Conservation (phyloP, 345 rosid species). For the Psidium friedrichsthalianum region DNA sequence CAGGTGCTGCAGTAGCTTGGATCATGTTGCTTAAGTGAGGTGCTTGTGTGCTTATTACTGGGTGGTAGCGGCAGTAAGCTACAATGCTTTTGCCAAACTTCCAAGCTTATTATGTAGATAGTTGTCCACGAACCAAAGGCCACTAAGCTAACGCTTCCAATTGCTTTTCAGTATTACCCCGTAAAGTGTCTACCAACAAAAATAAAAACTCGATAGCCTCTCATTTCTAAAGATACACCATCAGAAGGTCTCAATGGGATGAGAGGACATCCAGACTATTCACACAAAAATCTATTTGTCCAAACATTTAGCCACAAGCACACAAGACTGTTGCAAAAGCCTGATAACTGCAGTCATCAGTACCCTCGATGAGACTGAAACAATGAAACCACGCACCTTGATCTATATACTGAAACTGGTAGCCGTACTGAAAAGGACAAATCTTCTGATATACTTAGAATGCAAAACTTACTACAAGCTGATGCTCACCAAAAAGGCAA, state of each 20-base stretch:
- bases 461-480: background rate
- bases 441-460: background rate
- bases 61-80: background rate
- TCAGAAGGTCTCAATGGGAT: background rate
- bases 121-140: background rate
- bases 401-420: background rate
- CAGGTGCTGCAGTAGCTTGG: background rate
- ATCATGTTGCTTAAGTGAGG: background rate
- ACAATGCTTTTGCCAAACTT: background rate
- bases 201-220: background rate
- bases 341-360: background rate
- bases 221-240: background rate
- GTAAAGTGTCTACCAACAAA: background rate
- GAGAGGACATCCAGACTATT: background rate
- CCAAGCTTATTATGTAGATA: background rate
- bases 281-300: background rate
- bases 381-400: background rate
- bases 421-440: background rate
- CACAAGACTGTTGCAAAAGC: background rate
- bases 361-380: background rate
- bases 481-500: background rate
- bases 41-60: background rate
- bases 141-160: background rate
- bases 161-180: background rate
- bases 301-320: background rate